Evolutionary conservation across 225 moss, liverwort and hornwort species (phyloP).

Genomic region (Polytrichum commune): DNA sequence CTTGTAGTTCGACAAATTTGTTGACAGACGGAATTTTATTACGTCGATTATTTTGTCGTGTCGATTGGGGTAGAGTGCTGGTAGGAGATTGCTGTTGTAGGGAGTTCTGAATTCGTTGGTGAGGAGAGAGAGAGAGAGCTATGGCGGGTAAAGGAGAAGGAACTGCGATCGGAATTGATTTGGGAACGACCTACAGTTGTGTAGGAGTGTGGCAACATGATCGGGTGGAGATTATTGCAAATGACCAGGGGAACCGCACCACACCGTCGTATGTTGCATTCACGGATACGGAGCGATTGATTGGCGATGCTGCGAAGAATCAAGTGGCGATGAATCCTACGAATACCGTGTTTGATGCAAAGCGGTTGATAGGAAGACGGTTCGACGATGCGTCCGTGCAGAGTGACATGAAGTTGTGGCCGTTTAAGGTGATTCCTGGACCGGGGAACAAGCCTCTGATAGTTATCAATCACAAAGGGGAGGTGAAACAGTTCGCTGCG

Average conservation of each 20-base stretch:
- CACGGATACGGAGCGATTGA: conserved; percentile 40
- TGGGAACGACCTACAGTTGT: conserved; percentile 38
- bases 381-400: conserved; percentile 32
- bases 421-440: conserved; percentile 24
- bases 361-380: conserved; percentile 36
- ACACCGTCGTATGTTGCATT: conserved; percentile 42
- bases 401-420: conserved; percentile 34
- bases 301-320: conserved; percentile 42
- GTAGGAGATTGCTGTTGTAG: too few relatives aligned
- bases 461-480: conserved; percentile 23
- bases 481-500: conserved; percentile 20
- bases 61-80: too few relatives aligned
- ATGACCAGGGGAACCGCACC: conserved; percentile 40
- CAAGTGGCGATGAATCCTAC: conserved; percentile 37
- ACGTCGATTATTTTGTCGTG: too few relatives aligned
- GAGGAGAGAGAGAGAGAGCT: background rate
- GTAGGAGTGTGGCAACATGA: conserved; percentile 45
- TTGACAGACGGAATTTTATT: too few relatives aligned
- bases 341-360: conserved; percentile 39
- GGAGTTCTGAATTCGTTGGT: too few relatives aligned
- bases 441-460: conserved; percentile 32
- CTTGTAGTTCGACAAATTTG: too few relatives aligned
- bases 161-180: conserved; percentile 33
- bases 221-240: conserved; percentile 38
- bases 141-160: conserved; percentile 31